A percentile compares a stretch with the other conserved stretches of the same genome.
Evolutionary conservation across 441 rosid genomes (phyloP).

Genomic region (Pelargonium myrrhifolium): DNA sequence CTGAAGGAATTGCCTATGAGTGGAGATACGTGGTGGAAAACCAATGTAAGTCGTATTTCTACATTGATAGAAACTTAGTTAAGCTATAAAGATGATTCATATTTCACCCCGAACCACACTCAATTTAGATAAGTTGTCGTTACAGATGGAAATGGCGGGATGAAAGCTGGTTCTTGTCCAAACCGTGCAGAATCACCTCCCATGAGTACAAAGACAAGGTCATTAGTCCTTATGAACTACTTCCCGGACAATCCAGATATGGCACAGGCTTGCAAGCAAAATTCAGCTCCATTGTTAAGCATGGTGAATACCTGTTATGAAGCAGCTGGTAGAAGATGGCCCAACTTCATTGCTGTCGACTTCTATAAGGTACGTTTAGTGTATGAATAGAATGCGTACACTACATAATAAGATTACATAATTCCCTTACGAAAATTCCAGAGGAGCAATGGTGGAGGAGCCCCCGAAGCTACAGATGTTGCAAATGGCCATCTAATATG

Average conservation of each 20-base stretch:
- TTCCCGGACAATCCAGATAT: conserved; percentile 40
- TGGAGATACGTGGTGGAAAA: conserved; percentile 61
- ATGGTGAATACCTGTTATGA: conserved; percentile 39
- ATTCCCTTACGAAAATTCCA: conserved; percentile 19
- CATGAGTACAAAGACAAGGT: conserved; percentile 43
- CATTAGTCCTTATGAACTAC: conserved; percentile 48
- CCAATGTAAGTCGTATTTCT: conserved; percentile 42
- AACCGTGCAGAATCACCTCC: conserved; percentile 41
- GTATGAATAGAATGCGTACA: neutral
- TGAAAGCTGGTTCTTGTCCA: conserved; percentile 44
- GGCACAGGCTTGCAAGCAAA: conserved; percentile 44
- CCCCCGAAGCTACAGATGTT: conserved; percentile 40
- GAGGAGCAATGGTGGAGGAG: conserved; percentile 64
- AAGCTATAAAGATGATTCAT: too few relatives aligned
- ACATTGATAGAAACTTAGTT: neutral
- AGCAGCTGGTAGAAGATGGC: conserved; percentile 55
- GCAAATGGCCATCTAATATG: conserved; percentile 49
- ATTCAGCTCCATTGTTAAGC: conserved; percentile 48
- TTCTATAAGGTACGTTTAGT: conserved; percentile 42
- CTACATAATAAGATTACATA: neutral
- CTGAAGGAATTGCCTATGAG: conserved; percentile 61
- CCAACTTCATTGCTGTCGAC: conserved; percentile 62
- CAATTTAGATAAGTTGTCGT: neutral
- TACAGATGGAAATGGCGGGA: conserved; percentile 56
- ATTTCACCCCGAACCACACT: too few relatives aligned